phyloP scores from a whole-genome alignment of 2,329 filamentous ascomycete genomes.

The Penicillium olsonii region DNA sequence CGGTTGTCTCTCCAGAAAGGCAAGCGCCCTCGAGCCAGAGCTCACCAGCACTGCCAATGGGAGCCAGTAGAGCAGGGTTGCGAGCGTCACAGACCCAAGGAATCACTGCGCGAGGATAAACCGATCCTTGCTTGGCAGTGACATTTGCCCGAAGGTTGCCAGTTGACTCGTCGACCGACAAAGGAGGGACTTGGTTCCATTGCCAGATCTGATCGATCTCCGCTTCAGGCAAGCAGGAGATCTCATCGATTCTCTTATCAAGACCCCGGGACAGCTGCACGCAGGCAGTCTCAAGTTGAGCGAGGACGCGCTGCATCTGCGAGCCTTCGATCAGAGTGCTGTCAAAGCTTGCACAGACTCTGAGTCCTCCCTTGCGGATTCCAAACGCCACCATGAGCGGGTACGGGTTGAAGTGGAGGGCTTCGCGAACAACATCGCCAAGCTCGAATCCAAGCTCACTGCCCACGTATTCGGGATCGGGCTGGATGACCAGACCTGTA shows the following conservation, averaged over 20 bases:
- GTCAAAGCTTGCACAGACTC: slow-evolving; percentile 49
- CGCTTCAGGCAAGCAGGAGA: slow-evolving; percentile 39
- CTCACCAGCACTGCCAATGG: slow-evolving; percentile 43
- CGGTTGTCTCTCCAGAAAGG: slow-evolving; percentile 25
- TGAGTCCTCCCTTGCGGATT: slow-evolving; percentile 45
- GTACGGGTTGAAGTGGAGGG: slow-evolving; percentile 50
- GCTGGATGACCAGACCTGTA: slow-evolving; percentile 43
- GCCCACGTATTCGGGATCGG: slow-evolving; percentile 39
- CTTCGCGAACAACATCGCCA: slow-evolving; percentile 39
- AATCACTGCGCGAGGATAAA: slow-evolving; percentile 37
- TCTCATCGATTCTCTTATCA: slow-evolving; percentile 30
- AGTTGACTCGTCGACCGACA: slow-evolving; percentile 33
- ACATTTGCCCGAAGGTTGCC: slow-evolving; percentile 24
- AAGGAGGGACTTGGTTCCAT: slow-evolving; percentile 42
- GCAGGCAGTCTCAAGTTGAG: slow-evolving; percentile 37
- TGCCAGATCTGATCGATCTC: slow-evolving; percentile 48
- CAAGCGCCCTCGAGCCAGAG: slow-evolving; percentile 45
- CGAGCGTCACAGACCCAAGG: slow-evolving; percentile 33
- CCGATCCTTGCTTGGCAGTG: slow-evolving; percentile 23
- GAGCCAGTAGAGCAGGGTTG: slow-evolving; percentile 39
- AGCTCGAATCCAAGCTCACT: slow-evolving; percentile 39
- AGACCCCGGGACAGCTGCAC: slow-evolving; percentile 28
- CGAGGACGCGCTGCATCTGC: slow-evolving; percentile 43
- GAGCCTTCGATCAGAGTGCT: slow-evolving; percentile 33
- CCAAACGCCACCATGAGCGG: slow-evolving; percentile 53